These are phyloP conservation scores for Beta vulgaris DNA, from an alignment of 148 eudicot species.

Conservation along the genomic window DNA sequence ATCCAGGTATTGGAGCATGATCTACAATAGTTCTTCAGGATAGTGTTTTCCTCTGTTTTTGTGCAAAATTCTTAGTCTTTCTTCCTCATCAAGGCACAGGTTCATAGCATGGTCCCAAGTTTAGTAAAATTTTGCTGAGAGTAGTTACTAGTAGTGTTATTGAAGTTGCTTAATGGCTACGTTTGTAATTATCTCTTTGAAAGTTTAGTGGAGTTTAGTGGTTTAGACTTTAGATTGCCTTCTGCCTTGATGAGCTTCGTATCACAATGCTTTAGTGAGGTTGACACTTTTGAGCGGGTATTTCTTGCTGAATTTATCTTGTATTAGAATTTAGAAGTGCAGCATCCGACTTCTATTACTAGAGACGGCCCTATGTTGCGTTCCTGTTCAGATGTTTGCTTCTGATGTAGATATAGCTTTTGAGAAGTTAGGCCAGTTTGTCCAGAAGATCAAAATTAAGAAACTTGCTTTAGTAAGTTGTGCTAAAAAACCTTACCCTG, in stretches of 20 bases:
- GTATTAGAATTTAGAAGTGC: neutral
- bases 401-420: neutral
- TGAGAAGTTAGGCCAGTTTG: neutral
- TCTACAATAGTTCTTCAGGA: neutral
- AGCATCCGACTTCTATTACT: neutral
- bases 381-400: neutral
- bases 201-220: neutral
- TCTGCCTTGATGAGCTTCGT: neutral
- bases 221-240: too few species aligned
- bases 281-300: neutral
- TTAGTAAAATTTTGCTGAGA: neutral
- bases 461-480: neutral
- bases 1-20: neutral
- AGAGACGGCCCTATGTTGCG: neutral
- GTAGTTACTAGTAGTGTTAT: neutral
- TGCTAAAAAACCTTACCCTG: neutral
- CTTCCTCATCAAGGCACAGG: neutral
- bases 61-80: too few species aligned
- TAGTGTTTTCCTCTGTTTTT: neutral
- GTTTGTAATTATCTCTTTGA: neutral
- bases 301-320: too few species aligned
- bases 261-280: neutral
- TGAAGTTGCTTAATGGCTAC: neutral
- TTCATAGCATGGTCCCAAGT: neutral
- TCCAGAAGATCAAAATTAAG: neutral